Evolutionary conservation across 352 stramenopile species (phyloP), one percentile per base, ranked within the genome.

Genomic region (Pythium guiyangense): DNA sequence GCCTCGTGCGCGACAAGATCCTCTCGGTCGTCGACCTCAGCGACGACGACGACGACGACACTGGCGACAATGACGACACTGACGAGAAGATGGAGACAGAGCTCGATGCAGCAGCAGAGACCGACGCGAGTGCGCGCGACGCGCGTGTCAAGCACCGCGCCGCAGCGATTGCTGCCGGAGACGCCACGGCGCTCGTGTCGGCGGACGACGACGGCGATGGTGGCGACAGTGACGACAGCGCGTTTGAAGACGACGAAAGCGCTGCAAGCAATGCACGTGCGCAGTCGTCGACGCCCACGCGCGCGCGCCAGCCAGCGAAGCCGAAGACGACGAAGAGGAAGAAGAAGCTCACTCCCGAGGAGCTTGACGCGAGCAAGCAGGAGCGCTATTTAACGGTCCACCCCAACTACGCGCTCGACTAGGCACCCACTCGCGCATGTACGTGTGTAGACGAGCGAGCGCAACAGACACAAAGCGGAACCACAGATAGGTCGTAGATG

Each of bases 381-480:
- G 59, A 81, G 58, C 80, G 73, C 40, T 89, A 83, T 79, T 69
- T 92, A 70, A 92, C 77, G 45, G 69, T 90, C 42, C 86, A 92
- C 53, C 84, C 81, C 9, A 90, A 88, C 67, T 88, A 88, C 56
- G 80, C 82, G 44, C 76, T 94, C 50, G 79, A 92, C 53, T 82
- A 73, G n/a, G 47, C 46, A 4, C 26, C 31, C 54, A 59, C 29
- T 3, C 29, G 29, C 6, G 29, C 6, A 6, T 34, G 29, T 3
- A 34, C 6, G 29, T n/a, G n/a, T n/a, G n/a, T n/a, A n/a, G n/a
- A n/a, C n/a, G n/a, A n/a, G n/a, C n/a, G n/a, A n/a, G n/a, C n/a
- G n/a, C n/a, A n/a, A n/a, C n/a, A n/a, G n/a, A n/a, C n/a, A n/a
- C n/a, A n/a, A n/a, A n/a, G n/a, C n/a, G n/a, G n/a, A n/a, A n/a